Evolutionary conservation across 2,329 filamentous ascomycete species (phyloP), one percentile per base, ranked within the genome.

Genomic region (Gremmenia infestans): DNA sequence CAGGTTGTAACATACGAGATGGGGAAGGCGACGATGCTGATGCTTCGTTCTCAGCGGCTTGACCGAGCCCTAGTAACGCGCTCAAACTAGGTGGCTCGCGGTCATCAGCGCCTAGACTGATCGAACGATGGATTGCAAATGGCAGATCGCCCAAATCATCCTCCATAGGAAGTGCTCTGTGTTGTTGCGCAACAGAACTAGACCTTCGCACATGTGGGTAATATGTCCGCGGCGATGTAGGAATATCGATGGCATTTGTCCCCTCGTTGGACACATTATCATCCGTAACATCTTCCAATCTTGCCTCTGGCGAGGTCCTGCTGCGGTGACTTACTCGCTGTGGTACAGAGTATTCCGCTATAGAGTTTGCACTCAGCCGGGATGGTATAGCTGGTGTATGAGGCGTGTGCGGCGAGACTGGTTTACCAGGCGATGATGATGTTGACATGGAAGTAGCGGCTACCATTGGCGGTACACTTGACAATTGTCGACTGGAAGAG

Each of bases 341-440:
- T 52, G 66, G 67, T 50, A 71, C 70, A 35, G 70, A 64, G 66
- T 91, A 88, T 61, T 90, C 87, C 45, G 85, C 85, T 58, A 94
- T 90, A 51, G 89, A 94, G 67, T 95, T 92, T 60, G 94, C 91
- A 68, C 91, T 96, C 22, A 99, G 76, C n/a, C 94, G 83, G 7
- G 92, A 97, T 19, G 93, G 93, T 28, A 97, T 91, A 11, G 92
- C 91, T 4, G 94, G 94, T 0, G 91, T 96, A 67, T 97, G 92
- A 1, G 92, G 91, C 0, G 90, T 96, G 68, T 93, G 91, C 9
- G 89, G 91, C 2, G 91, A 96, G 17, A 95, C 81, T 0, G 91
- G 90, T 66, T 96, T 96, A 55, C 88, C 90, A 1, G 92, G 92
- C 9, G 92, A 97, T 0, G 91, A 93, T 0, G 90, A 93, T 11